Percentiles rank a stretch among this genome's conserved stretches.
phyloP scores from a whole-genome alignment of 2,329 filamentous ascomycete species.

The Elsinoe necatrix region DNA sequence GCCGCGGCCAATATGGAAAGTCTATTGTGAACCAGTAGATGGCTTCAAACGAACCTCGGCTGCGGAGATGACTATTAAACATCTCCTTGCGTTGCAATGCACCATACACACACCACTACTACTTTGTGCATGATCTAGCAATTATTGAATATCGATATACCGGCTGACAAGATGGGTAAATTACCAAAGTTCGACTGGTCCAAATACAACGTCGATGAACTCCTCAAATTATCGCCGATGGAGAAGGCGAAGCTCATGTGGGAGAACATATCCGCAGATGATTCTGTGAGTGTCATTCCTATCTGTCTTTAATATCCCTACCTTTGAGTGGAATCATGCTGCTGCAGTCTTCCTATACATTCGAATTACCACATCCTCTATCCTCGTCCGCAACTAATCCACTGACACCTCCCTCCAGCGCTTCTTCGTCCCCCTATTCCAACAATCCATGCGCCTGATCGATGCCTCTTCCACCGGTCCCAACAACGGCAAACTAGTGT shows the following conservation, averaged over 20 bases:
- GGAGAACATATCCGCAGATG: conserved; percentile 11
- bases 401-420: not conserved
- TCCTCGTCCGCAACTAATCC: too few species aligned
- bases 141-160: too few species aligned
- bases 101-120: too few species aligned
- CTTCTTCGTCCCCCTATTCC: conserved; percentile 13
- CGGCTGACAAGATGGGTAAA: not conserved
- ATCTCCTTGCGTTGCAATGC: not conserved
- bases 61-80: not conserved
- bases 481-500: conserved; percentile 25
- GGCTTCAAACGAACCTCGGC: not conserved
- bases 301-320: not conserved
- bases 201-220: conserved; percentile 5
- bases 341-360: too few species aligned
- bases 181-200: conserved; percentile 12
- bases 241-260: conserved; percentile 9
- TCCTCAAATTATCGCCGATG: not conserved
- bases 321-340: too few species aligned
- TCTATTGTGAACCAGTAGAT: not conserved
- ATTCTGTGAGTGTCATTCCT: not conserved
- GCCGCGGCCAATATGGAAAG: not conserved
- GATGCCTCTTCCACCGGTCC: conserved; percentile 1
- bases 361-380: too few species aligned
- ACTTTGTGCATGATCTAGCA: too few species aligned
- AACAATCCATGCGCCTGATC: conserved; percentile 2